A percentile compares a stretch with the other conserved stretches of the same genome.
Conservation (phyloP, 768 basidiomycete species). For the Suillus fuscotomentosus region DNA sequence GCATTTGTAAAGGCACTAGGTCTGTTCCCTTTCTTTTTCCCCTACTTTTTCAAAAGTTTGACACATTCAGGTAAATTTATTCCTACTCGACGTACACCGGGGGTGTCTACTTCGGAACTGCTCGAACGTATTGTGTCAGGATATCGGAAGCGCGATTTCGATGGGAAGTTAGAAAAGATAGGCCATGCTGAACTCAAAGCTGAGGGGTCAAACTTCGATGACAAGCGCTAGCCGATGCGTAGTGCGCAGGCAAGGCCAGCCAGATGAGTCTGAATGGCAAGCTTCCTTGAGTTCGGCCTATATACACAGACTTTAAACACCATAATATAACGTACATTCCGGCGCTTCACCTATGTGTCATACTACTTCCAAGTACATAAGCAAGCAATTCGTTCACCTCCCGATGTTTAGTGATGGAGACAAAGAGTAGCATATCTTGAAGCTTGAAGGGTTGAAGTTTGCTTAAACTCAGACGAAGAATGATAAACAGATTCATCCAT, state of each 20-base stretch:
- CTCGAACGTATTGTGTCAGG: slow-evolving; percentile 89
- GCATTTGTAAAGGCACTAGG: slow-evolving; percentile 77
- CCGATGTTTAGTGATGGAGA: too few species aligned
- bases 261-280: background rate
- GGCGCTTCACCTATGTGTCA: background rate
- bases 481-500: too few species aligned
- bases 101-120: slow-evolving; percentile 90
- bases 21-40: slow-evolving; percentile 30
- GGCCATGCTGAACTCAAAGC: slow-evolving; percentile 72
- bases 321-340: background rate
- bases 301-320: background rate
- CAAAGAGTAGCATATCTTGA: too few species aligned
- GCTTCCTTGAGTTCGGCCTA: background rate
- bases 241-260: background rate
- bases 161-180: slow-evolving; percentile 88
- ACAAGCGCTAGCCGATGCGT: background rate
- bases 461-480: too few species aligned
- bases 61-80: slow-evolving; percentile 77
- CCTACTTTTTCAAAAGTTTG: background rate
- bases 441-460: too few species aligned
- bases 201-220: slow-evolving; percentile 39
- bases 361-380: background rate
- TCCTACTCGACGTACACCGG: slow-evolving; percentile 92
- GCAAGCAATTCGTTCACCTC: too few species aligned
- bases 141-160: slow-evolving; percentile 84